Evolutionary conservation across 2,329 filamentous ascomycete species (phyloP).

Genomic region (Phialophora verrucosa): DNA sequence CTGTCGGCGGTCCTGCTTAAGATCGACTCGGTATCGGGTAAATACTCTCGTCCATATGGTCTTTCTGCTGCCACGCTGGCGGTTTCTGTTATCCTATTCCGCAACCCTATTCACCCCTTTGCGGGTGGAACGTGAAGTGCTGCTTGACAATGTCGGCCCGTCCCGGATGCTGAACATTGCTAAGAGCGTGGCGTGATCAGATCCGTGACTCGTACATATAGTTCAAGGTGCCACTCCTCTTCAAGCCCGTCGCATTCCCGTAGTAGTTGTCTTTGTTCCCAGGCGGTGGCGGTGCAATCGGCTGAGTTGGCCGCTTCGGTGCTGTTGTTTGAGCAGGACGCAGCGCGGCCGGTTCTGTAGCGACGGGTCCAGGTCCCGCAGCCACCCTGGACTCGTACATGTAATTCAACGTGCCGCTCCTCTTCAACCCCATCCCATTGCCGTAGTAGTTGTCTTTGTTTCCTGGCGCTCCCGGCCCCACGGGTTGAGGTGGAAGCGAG

Average conservation of each 20-base stretch:
- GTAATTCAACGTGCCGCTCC: conserved; percentile 32
- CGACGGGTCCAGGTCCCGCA: background rate
- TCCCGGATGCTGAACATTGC: background rate
- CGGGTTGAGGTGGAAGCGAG: conserved; percentile 10
- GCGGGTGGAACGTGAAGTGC: background rate
- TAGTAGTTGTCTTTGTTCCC: conserved; percentile 9
- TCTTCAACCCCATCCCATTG: conserved; percentile 30
- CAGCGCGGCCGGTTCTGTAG: background rate
- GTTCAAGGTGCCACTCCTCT: conserved; percentile 31
- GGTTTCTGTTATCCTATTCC: background rate
- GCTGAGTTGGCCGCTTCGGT: background rate
- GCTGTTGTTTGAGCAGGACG: background rate
- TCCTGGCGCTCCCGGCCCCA: conserved; percentile 16
- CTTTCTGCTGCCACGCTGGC: background rate
- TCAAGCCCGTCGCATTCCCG: conserved; percentile 16
- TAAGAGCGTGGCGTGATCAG: background rate
- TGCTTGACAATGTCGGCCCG: background rate
- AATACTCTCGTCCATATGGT: background rate
- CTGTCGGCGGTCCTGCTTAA: background rate
- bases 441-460: conserved; percentile 33
- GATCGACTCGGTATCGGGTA: background rate
- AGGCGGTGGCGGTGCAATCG: conserved; percentile 1
- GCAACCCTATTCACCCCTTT: background rate
- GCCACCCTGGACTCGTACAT: conserved; percentile 34
- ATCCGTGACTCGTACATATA: conserved; percentile 35